Conservation (phyloP, 192 early-diverging fungal genomes). For the Phycomyces blakesleeanus region DNA sequence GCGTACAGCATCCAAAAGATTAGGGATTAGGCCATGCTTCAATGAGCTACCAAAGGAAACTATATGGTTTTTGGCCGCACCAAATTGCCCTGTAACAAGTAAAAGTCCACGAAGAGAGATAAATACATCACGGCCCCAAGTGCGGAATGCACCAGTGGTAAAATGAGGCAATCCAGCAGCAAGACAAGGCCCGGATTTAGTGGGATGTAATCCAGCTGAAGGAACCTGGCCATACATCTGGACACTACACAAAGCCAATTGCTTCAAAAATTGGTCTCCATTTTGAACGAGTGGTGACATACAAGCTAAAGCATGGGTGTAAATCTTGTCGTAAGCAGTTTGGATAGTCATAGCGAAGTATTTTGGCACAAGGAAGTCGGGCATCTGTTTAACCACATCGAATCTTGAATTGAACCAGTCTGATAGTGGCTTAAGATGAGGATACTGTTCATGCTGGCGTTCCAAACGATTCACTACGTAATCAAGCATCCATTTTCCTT, state of each 20-base stretch:
- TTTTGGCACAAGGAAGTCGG: constrained; percentile 86
- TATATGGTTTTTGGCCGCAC: constrained; percentile 81
- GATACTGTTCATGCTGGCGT: constrained; percentile 35
- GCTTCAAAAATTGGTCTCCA: constrained; percentile 63
- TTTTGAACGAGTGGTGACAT: constrained; percentile 55
- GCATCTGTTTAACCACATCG: constrained; percentile 62
- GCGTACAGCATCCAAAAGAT: constrained; percentile 84
- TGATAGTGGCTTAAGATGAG: constrained; percentile 32
- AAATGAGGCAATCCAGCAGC: constrained; percentile 97
- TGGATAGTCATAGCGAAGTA: constrained; percentile 87
- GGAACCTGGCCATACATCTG: constrained; percentile 81
- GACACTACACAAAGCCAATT: constrained; percentile 73
- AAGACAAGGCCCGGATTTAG: constrained; percentile 53
- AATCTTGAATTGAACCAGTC: constrained; percentile 81
- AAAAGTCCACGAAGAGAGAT: constrained; percentile 85
- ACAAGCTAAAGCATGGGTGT: constrained; percentile 55
- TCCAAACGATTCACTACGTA: constrained; percentile 76
- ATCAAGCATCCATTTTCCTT: constrained; percentile 89
- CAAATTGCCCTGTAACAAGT: constrained; percentile 76
- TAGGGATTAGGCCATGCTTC: constrained; percentile 95
- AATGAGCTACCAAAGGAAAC: constrained; percentile 89
- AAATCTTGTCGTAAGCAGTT: constrained; percentile 72
- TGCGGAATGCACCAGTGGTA: constrained; percentile 85
- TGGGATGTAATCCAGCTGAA: constrained; percentile 80
- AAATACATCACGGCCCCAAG: constrained; percentile 99